Conservation (phyloP, 306 rosid species). For the Geum urbanum region DNA sequence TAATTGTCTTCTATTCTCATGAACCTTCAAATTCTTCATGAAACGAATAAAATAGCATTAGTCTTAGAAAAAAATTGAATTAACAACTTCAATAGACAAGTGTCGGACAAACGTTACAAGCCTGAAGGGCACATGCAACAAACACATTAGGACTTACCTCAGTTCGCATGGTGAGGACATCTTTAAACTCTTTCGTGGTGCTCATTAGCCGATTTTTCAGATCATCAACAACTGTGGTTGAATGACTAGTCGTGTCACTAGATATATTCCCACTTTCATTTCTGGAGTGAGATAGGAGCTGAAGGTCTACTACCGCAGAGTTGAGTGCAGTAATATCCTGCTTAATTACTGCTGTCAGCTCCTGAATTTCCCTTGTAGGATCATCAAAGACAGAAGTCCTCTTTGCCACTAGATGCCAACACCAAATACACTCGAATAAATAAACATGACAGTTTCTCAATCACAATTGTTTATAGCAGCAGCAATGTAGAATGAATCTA, state of each 20-base stretch:
- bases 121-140: constrained; percentile 6
- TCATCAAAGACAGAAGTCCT: constrained; percentile 91
- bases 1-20: constrained; percentile 83
- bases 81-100: background rate
- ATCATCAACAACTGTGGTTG: constrained; percentile 92
- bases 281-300: constrained; percentile 58
- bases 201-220: constrained; percentile 86
- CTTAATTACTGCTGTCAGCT: constrained; percentile 80
- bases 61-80: background rate
- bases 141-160: constrained; percentile 46
- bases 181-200: constrained; percentile 90
- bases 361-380: constrained; percentile 88
- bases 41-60: constrained; percentile 24
- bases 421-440: constrained; percentile 10
- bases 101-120: background rate
- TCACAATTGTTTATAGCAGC: background rate
- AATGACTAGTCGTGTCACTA: constrained; percentile 80
- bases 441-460: background rate
- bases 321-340: constrained; percentile 91
- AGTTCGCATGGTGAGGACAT: constrained; percentile 92
- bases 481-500: background rate
- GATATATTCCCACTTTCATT: constrained; percentile 67
- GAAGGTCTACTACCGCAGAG: constrained; percentile 93
- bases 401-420: constrained; percentile 69
- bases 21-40: constrained; percentile 85